Conservation (phyloP, 306 rosid genomes). For the Corylus avellana region DNA sequence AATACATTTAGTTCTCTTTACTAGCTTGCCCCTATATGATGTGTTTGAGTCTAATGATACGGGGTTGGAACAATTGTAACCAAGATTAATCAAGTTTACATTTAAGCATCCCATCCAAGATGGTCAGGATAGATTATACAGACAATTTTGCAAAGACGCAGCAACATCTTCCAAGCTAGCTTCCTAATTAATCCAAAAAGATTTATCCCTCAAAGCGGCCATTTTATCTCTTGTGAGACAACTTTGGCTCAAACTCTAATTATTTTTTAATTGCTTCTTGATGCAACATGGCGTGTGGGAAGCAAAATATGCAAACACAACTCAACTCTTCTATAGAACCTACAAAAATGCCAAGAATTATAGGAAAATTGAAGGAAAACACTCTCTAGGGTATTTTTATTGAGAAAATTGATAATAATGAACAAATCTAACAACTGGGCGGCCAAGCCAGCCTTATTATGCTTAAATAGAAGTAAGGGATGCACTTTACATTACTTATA, state of each 20-base stretch:
- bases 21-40: background rate
- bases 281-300: too few species aligned
- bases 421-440: too few species aligned
- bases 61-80: background rate
- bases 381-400: too few species aligned
- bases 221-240: background rate
- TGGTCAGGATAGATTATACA: too few species aligned
- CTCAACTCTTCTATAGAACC: too few species aligned
- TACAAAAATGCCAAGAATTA: too few species aligned
- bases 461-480: too few species aligned
- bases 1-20: background rate
- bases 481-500: too few species aligned
- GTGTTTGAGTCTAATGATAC: background rate
- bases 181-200: background rate
- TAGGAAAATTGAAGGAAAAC: too few species aligned
- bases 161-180: background rate
- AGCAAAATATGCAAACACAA: too few species aligned
- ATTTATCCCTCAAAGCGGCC: background rate
- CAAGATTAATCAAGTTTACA: background rate
- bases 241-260: background rate
- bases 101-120: background rate
- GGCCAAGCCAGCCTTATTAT: too few species aligned
- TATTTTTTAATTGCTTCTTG: conserved; percentile 2
- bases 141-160: background rate
- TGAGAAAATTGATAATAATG: too few species aligned